Base-by-base conservation (phyloP, 2,329 filamentous ascomycete species). In the Byssoonygena ceratinophila region DNA sequence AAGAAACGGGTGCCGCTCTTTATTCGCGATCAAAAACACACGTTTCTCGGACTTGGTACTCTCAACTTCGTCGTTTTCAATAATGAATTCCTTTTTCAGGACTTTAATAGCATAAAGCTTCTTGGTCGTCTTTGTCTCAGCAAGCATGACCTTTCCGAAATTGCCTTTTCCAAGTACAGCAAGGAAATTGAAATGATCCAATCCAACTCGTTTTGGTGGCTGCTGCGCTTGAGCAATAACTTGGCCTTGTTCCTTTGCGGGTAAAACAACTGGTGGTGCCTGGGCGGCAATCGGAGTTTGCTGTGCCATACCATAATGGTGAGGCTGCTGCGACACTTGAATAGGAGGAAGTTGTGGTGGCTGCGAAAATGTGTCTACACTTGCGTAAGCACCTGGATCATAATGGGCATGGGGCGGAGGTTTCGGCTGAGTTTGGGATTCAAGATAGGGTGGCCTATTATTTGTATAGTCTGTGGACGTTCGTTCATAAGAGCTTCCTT, bases 61-160 rank as follows among this genome's bases (percentile, higher is more conserved):
- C 70, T 98, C 92, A 6, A 98, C 92, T 73, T 98, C 92, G 65
- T 98, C 92, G 59, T 98, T 95, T 68, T 98, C 94, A 57, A 98
- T 98, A 66, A 98, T 98, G 68, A 98, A 98, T 69, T 98, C 92
- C 74, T 98, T 98, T 79, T 98, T 98, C 61, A 98, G 74, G 34
- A 98, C 92, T 72, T 98, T 98, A 71, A 98, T 98, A 53, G 92
- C 92, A 67, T 97, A 98, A 6, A 98, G 76, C 68, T 91, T 86
- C 69, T 90, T 87, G 8, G 86, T 83, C 52, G 82, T 83, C 76
- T 98, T 98, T 1, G 92, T 95, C 72, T 98, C 94, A 1, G 92
- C 92, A 68, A 98, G 76, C 92, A 98, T 98, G 72, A 98, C 92
- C 72, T 98, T 98, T 69, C 92, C 92, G 66, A 98, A 98, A 72